Conservation (phyloP, 1,139 yeast species). For the Geotrichum fermentans region DNA sequence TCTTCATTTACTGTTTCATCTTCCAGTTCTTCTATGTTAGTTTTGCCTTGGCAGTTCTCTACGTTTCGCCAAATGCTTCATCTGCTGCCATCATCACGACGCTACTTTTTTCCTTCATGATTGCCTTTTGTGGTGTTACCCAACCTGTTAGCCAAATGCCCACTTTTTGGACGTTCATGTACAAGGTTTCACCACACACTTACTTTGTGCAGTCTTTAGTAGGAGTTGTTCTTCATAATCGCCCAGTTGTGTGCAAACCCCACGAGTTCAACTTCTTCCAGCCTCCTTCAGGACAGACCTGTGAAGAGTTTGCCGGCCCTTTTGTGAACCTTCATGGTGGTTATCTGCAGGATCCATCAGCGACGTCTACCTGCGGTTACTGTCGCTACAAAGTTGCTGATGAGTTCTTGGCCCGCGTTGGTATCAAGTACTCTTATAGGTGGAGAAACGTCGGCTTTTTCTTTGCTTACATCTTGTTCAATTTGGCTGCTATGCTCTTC, state of each 20-base stretch:
- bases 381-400: conserved; percentile 53
- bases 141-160: conserved; percentile 56
- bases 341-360: conserved; percentile 49
- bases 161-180: conserved; percentile 62
- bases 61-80: conserved; percentile 57
- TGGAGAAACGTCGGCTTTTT: conserved; percentile 58
- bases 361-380: conserved; percentile 51
- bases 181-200: conserved; percentile 63
- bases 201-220: conserved; percentile 57
- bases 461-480: conserved; percentile 46
- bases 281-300: conserved; percentile 58
- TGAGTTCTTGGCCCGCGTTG: conserved; percentile 45
- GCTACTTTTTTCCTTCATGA: conserved; percentile 49
- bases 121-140: conserved; percentile 57
- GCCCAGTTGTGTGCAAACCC: conserved; percentile 48
- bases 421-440: conserved; percentile 44
- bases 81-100: conserved; percentile 57
- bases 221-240: conserved; percentile 47
- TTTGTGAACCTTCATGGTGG: conserved; percentile 45
- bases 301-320: conserved; percentile 46
- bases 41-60: conserved; percentile 51
- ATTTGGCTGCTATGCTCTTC: conserved; percentile 42
- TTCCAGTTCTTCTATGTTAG: conserved; percentile 55
- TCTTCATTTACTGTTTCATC: conserved; percentile 49
- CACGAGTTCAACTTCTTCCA: conserved; percentile 49